These are phyloP conservation scores for Rhizopus sp. DNA, from an alignment of 371 early-diverging fungal species.

Conservation along the genomic window DNA sequence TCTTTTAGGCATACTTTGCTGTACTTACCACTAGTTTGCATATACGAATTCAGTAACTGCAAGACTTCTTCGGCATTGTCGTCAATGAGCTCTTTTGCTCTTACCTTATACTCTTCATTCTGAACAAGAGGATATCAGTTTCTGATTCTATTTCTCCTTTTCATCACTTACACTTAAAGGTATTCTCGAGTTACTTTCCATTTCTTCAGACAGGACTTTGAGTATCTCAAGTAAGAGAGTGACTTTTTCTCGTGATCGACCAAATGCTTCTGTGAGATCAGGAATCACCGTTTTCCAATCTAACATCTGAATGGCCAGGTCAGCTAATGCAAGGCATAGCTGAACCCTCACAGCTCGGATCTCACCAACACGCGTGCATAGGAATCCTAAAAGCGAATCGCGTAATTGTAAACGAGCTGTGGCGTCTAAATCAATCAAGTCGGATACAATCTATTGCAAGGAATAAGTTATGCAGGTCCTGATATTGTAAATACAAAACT, in stretches of 20 bases:
- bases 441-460: slow-evolving; percentile 68
- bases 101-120: slow-evolving; percentile 64
- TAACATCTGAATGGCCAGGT: slow-evolving; percentile 79
- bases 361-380: slow-evolving; percentile 50
- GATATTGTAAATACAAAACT: neutral
- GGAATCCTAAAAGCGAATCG: slow-evolving; percentile 75
- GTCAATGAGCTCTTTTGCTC: slow-evolving; percentile 65
- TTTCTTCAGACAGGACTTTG: slow-evolving; percentile 88
- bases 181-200: slow-evolving; percentile 66
- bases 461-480: neutral
- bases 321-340: slow-evolving; percentile 84
- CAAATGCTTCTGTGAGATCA: slow-evolving; percentile 66
- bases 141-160: slow-evolving; percentile 4
- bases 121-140: slow-evolving; percentile 19
- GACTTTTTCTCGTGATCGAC: slow-evolving; percentile 57
- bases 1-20: neutral
- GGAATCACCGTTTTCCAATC: slow-evolving; percentile 83
- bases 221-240: slow-evolving; percentile 78
- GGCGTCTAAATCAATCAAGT: slow-evolving; percentile 74
- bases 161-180: slow-evolving; percentile 54
- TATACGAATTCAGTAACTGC: slow-evolving; percentile 62
- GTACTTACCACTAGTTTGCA: slow-evolving; percentile 65
- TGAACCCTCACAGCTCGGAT: slow-evolving; percentile 76
- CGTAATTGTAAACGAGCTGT: slow-evolving; percentile 68
- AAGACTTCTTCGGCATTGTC: slow-evolving; percentile 66